These are phyloP conservation scores for Verticillium isaacii DNA, from an alignment of 2,329 filamentous ascomycete genomes.

Conservation along the genomic window DNA sequence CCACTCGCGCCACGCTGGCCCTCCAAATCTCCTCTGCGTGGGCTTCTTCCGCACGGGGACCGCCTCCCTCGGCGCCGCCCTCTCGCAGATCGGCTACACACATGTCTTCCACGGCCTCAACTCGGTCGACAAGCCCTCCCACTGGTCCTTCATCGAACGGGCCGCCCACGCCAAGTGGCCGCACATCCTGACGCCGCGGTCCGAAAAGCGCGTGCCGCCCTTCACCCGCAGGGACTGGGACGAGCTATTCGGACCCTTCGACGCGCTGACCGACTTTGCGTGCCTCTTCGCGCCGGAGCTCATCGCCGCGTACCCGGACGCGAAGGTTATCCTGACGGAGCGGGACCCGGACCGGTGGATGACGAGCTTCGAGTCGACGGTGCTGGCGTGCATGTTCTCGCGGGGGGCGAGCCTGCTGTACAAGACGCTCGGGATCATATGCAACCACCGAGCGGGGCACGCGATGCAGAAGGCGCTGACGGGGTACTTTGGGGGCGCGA, in stretches of 20 bases:
- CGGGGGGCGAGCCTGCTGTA: background rate
- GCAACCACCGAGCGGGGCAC: background rate
- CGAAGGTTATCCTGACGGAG: slow-evolving; percentile 31
- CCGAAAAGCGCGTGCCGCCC: background rate
- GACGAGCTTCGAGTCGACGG: background rate
- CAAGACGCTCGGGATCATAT: background rate
- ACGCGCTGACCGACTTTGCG: slow-evolving; percentile 24
- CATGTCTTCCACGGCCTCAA: slow-evolving; percentile 11
- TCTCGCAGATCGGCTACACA: slow-evolving; percentile 7
- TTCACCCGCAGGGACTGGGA: slow-evolving; percentile 24
- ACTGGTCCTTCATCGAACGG: slow-evolving; percentile 6
- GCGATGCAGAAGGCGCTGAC: background rate
- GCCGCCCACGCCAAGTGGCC: slow-evolving; percentile 4
- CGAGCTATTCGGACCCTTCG: slow-evolving; percentile 21
- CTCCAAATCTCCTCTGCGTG: slow-evolving; percentile 8
- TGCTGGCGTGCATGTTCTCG: slow-evolving; percentile 1
- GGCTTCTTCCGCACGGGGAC: slow-evolving; percentile 13
- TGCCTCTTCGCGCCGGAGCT: slow-evolving; percentile 28
- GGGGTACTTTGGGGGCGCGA: background rate
- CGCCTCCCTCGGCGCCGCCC: slow-evolving; percentile 7
- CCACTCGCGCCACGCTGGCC: background rate
- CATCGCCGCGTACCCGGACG: slow-evolving; percentile 35
- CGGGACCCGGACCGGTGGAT: slow-evolving; percentile 21
- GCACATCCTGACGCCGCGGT: background rate
- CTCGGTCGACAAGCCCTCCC: slow-evolving; percentile 1